Percentiles rank a stretch among this genome's conserved stretches.
phyloP scores from a whole-genome alignment of 2,329 filamentous ascomycete genomes.

The Xylaria polymorpha region DNA sequence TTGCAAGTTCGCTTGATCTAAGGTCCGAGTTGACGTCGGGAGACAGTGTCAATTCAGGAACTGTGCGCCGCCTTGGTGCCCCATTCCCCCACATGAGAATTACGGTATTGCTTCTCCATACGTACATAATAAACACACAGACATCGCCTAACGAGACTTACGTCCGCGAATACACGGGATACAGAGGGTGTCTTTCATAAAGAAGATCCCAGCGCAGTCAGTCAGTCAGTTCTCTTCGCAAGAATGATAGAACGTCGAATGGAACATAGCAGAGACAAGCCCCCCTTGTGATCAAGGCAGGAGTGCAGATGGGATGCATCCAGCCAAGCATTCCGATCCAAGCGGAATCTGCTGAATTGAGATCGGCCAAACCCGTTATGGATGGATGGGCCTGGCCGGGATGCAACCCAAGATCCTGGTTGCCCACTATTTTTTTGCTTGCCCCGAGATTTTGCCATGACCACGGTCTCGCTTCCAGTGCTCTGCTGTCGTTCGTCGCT shows the following conservation, averaged over 20 bases:
- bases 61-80: neutral
- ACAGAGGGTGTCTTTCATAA: neutral
- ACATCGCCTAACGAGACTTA: neutral
- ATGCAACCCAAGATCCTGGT: conserved; percentile 15
- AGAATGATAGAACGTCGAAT: neutral
- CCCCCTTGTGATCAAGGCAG: conserved; percentile 1
- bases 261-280: neutral
- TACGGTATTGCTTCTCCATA: conserved; percentile 14
- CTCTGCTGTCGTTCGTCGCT: neutral
- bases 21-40: conserved; percentile 13
- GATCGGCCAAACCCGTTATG: conserved; percentile 1
- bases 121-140: neutral
- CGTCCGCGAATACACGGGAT: neutral
- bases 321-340: conserved; percentile 2
- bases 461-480: neutral
- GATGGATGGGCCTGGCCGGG: conserved; percentile 5
- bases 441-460: neutral
- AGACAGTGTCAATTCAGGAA: conserved; percentile 16
- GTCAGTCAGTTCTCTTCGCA: neutral
- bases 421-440: conserved; percentile 1
- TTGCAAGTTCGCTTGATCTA: conserved; percentile 16
- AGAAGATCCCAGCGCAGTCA: neutral
- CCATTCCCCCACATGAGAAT: neutral
- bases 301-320: conserved; percentile 13
- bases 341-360: neutral